Evolutionary conservation across 768 basidiomycete genomes (phyloP).

Genomic region (Antrodiella citrinella): DNA sequence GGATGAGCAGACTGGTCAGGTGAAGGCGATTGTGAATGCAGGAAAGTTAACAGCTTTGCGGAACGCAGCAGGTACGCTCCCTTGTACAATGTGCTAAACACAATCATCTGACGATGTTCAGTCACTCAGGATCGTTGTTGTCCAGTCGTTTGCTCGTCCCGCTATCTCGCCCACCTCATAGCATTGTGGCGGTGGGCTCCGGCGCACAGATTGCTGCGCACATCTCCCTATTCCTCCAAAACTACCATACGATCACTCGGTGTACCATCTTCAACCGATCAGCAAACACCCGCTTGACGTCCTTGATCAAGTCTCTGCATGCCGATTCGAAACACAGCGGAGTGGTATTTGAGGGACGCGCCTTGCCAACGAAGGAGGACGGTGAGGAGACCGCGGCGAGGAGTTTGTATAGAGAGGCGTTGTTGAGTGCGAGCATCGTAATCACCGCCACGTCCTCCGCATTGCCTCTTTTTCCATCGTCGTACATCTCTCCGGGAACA

Average conservation of each 20-base stretch:
- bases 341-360: constrained; percentile 8
- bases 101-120: not conserved
- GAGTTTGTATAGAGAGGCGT: constrained; percentile 12
- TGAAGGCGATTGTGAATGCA: constrained; percentile 76
- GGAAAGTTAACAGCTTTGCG: constrained; percentile 68
- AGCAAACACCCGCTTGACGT: constrained; percentile 35
- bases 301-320: constrained; percentile 27
- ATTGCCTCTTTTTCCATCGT: constrained; percentile 58
- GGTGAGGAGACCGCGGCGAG: not conserved
- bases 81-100: not conserved
- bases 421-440: constrained; percentile 52
- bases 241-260: constrained; percentile 43
- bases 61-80: constrained; percentile 67
- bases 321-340: constrained; percentile 17
- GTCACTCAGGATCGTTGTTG: constrained; percentile 51
- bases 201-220: constrained; percentile 67
- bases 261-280: constrained; percentile 64
- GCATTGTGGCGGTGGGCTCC: constrained; percentile 61
- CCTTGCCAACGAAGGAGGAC: not conserved
- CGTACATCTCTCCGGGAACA: constrained; percentile 52
- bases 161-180: constrained; percentile 24
- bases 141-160: constrained; percentile 49
- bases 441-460: constrained; percentile 70
- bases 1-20: constrained; percentile 58
- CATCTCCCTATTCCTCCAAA: constrained; percentile 48